These are phyloP conservation scores for Suhomyces atakaporum DNA, from an alignment of 1,139 yeast genomes.

Conservation along the genomic window DNA sequence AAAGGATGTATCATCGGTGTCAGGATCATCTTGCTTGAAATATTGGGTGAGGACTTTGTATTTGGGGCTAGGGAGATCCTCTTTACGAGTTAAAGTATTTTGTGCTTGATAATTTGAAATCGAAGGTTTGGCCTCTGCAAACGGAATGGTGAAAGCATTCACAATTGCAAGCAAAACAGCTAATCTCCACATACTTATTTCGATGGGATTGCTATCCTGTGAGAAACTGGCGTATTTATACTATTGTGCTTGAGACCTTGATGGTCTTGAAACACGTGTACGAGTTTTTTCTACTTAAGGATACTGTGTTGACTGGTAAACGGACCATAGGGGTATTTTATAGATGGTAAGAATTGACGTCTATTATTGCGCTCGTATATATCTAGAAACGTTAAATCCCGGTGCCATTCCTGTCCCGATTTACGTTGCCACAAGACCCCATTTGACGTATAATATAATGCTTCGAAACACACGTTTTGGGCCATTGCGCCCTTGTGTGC, in stretches of 20 bases:
- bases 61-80: conserved; percentile 2
- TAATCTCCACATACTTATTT: neutral
- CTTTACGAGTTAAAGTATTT: neutral
- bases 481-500: neutral
- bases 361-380: no score
- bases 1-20: conserved; percentile 17
- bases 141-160: neutral
- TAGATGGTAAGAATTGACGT: no score
- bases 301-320: neutral
- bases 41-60: conserved; percentile 16
- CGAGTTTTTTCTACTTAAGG: no score
- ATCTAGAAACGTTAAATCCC: no score
- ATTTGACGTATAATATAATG: no score
- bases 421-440: neutral
- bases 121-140: no score
- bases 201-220: no score
- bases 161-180: neutral
- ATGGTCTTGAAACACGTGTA: neutral
- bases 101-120: no score
- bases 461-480: neutral
- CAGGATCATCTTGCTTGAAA: conserved; percentile 25
- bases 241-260: neutral
- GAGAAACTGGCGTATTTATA: no score
- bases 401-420: no score
- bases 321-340: neutral